Evolutionary conservation across 768 basidiomycete species (phyloP).

Genomic region (Rhodotorula kratochvilovae): DNA sequence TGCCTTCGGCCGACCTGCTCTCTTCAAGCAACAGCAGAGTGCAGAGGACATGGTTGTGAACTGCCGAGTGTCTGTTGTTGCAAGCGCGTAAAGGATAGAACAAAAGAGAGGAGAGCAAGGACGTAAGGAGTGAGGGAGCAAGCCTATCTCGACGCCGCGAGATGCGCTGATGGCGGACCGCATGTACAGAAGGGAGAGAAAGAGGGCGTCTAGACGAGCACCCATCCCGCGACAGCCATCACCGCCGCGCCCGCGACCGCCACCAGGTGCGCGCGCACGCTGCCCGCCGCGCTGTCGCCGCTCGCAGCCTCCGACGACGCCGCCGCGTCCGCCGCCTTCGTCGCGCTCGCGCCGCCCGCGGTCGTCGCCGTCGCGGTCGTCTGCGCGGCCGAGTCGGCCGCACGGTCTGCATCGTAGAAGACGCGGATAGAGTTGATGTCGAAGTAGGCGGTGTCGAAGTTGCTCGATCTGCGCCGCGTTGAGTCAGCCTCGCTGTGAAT

Average conservation of each 20-base stretch:
- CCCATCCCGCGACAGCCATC: not conserved
- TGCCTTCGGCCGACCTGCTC: too few relatives aligned
- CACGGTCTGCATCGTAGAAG: constrained; percentile 40
- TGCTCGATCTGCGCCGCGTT: constrained; percentile 47
- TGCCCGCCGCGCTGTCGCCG: not conserved
- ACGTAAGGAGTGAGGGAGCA: too few relatives aligned
- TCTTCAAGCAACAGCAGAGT: too few relatives aligned
- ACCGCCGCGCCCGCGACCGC: not conserved
- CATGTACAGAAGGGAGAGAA: not conserved
- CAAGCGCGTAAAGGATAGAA: too few relatives aligned
- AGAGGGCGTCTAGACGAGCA: not conserved
- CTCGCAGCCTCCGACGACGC: not conserved
- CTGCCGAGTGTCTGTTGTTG: too few relatives aligned
- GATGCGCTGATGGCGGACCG: too few relatives aligned
- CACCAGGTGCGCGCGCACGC: not conserved
- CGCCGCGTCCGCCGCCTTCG: not conserved
- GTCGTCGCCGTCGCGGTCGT: not conserved
- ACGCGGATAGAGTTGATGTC: constrained; percentile 65
- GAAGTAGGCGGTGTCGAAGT: constrained; percentile 66
- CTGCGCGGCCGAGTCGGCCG: not conserved
- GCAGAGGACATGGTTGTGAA: too few relatives aligned
- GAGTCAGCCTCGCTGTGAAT: not conserved
- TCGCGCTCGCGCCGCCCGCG: not conserved
- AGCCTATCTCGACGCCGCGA: too few relatives aligned
- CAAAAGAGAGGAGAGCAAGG: too few relatives aligned